These are phyloP conservation scores for Candida nitratophila DNA, from an alignment of 805 yeast genomes.

Conservation along the genomic window DNA sequence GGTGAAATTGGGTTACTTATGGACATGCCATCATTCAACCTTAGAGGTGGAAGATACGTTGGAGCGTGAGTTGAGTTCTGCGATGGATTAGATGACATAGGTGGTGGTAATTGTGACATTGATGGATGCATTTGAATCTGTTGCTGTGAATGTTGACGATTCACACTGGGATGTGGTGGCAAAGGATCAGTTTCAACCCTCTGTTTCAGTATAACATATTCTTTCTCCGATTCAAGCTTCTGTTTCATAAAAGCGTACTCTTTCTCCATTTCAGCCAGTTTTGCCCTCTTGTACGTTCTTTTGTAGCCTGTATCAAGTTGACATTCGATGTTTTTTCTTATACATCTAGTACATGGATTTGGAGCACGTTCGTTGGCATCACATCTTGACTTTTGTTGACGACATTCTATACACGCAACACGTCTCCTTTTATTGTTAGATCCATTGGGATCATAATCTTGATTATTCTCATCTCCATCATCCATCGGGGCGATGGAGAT, in stretches of 20 bases:
- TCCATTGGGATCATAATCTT: background rate
- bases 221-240: conserved; percentile 58
- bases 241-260: conserved; percentile 62
- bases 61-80: background rate
- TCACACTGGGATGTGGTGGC: background rate
- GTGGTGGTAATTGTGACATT: conserved; percentile 1
- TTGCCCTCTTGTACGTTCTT: conserved; percentile 82
- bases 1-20: background rate
- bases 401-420: conserved; percentile 91
- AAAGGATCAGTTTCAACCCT: conserved; percentile 7
- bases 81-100: conserved; percentile 1
- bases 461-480: background rate
- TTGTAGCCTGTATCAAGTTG: conserved; percentile 74
- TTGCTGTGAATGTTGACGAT: background rate
- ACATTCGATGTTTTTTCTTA: conserved; percentile 62
- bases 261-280: conserved; percentile 73
- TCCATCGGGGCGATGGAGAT: background rate
- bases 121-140: conserved; percentile 8
- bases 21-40: background rate
- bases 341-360: conserved; percentile 75
- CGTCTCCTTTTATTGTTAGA: background rate
- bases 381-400: conserved; percentile 91
- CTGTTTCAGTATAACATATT: conserved; percentile 56
- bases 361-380: conserved; percentile 78
- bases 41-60: background rate